Conservation (phyloP, 148 eudicot genomes). For the Spergularia marina region DNA sequence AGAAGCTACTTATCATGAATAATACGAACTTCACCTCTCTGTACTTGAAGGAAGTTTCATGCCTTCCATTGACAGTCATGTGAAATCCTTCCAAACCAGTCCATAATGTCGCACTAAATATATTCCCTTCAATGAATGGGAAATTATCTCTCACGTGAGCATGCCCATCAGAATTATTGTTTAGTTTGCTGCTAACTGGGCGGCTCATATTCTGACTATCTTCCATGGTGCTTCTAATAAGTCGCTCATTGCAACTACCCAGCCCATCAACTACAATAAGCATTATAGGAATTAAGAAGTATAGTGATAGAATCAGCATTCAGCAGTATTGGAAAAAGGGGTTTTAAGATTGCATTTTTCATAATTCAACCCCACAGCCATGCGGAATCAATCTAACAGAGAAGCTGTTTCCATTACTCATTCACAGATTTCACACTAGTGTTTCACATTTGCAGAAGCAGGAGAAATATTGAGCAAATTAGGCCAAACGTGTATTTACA, state of each 20-base stretch:
- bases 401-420: neutral
- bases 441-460: too few relatives aligned
- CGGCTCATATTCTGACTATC: conserved; percentile 43
- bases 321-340: neutral
- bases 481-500: too few relatives aligned
- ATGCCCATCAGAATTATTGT: conserved; percentile 39
- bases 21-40: conserved; percentile 54
- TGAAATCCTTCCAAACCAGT: conserved; percentile 88
- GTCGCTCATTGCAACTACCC: conserved; percentile 45
- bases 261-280: conserved; percentile 32
- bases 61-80: conserved; percentile 95
- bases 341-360: neutral
- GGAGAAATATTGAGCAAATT: too few relatives aligned
- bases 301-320: neutral
- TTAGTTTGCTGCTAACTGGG: conserved; percentile 31
- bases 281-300: neutral
- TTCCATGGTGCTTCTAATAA: conserved; percentile 35
- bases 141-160: conserved; percentile 46
- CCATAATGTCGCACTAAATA: conserved; percentile 81
- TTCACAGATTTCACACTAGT: neutral
- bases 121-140: conserved; percentile 73
- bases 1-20: neutral
- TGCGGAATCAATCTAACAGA: neutral
- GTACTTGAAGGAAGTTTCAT: conserved; percentile 82
- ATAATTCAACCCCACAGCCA: neutral